phyloP scores from a whole-genome alignment of 2,329 filamentous ascomycete species.

The Drechslerella coelobrocha region DNA sequence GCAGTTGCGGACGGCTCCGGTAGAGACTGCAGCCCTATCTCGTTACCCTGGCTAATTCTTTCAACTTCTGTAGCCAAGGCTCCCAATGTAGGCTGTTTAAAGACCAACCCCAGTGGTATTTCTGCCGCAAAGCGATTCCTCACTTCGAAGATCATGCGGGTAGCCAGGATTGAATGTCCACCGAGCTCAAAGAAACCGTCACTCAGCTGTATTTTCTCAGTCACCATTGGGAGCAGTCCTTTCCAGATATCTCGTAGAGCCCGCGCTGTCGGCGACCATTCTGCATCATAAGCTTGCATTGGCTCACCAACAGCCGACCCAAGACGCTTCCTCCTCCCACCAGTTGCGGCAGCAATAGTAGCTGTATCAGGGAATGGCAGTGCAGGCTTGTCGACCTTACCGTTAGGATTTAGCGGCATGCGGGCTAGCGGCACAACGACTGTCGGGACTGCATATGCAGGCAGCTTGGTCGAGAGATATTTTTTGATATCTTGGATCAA shows the following conservation, averaged over 20 bases:
- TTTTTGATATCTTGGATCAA: constrained; percentile 69
- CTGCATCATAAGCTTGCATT: constrained; percentile 34
- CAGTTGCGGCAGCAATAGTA: constrained; percentile 67
- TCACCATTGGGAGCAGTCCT: constrained; percentile 50
- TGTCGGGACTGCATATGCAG: constrained; percentile 76
- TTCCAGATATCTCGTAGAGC: constrained; percentile 53
- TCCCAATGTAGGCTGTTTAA: constrained; percentile 68
- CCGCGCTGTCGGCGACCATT: constrained; percentile 50
- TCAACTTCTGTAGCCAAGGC: constrained; percentile 65
- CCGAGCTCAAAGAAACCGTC: constrained; percentile 79
- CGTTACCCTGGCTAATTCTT: constrained; percentile 59
- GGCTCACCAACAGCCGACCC: constrained; percentile 56
- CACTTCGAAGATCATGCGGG: constrained; percentile 78
- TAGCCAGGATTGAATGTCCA: constrained; percentile 80
- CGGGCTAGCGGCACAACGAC: constrained; percentile 75
- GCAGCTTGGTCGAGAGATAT: constrained; percentile 74
- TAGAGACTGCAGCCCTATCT: constrained; percentile 57
- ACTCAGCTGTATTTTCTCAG: constrained; percentile 55
- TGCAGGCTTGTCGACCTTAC: constrained; percentile 80
- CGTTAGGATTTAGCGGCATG: constrained; percentile 82
- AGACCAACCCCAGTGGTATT: constrained; percentile 74
- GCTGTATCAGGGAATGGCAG: constrained; percentile 81
- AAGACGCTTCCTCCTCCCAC: constrained; percentile 62
- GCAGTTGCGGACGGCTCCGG: constrained; percentile 57
- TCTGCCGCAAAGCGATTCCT: constrained; percentile 69